These are phyloP conservation scores for Leucaena leucocephala DNA, from an alignment of 306 rosid genomes.

Conservation along the genomic window DNA sequence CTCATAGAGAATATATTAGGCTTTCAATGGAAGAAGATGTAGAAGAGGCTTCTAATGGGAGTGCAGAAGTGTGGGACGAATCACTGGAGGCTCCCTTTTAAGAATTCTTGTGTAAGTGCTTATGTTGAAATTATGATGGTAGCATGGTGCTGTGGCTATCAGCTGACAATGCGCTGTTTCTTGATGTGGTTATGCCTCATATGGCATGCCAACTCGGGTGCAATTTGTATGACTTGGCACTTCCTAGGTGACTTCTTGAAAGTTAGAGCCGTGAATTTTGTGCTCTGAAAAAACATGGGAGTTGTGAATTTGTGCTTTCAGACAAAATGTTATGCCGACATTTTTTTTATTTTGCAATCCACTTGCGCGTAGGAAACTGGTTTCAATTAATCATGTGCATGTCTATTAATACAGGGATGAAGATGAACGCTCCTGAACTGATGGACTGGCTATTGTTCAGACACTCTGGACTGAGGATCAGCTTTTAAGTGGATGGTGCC, in stretches of 20 bases:
- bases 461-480: slow-evolving; percentile 47
- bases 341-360: not conserved
- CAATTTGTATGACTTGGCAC: slow-evolving; percentile 25
- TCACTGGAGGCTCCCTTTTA: slow-evolving; percentile 97
- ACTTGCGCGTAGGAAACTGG: not conserved
- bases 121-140: slow-evolving; percentile 27
- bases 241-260: slow-evolving; percentile 5
- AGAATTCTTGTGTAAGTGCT: slow-evolving; percentile 54
- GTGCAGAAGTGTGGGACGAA: slow-evolving; percentile 99
- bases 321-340: too few relatives aligned
- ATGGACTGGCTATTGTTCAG: slow-evolving; percentile 47
- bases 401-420: slow-evolving; percentile 47
- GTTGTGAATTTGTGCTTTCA: too few relatives aligned
- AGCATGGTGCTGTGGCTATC: not conserved
- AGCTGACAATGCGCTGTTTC: not conserved
- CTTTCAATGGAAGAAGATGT: slow-evolving; percentile 99
- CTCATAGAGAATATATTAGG: slow-evolving; percentile 97
- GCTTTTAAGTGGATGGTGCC: slow-evolving; percentile 42
- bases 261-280: not conserved
- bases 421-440: slow-evolving; percentile 39
- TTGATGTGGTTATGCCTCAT: not conserved
- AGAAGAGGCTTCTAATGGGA: slow-evolving; percentile 98
- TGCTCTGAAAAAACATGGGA: not conserved
- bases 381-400: slow-evolving; percentile 12
- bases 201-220: not conserved